A percentile compares a stretch with the other conserved stretches of the same genome.
Evolutionary conservation across 1,284 basidiomycete species (phyloP).

Genomic region (Naganishia liquefaciens): DNA sequence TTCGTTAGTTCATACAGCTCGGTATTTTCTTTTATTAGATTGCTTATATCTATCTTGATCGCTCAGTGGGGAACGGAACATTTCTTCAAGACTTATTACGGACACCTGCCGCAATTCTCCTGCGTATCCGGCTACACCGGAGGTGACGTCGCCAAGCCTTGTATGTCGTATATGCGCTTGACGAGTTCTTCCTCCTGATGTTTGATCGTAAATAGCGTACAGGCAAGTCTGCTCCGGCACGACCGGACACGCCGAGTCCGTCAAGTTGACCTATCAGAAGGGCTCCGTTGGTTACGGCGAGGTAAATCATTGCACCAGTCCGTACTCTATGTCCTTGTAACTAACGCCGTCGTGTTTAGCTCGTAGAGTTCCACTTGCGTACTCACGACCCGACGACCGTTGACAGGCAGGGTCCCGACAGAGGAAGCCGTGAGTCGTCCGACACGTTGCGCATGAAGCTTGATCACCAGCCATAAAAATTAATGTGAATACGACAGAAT

Average conservation of each 20-base stretch:
- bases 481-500: slow-evolving; percentile 61
- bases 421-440: slow-evolving; percentile 68
- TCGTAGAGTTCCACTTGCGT: slow-evolving; percentile 83
- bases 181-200: too few relatives aligned
- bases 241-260: slow-evolving; percentile 88
- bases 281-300: slow-evolving; percentile 73
- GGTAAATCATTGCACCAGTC: too few relatives aligned
- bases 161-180: slow-evolving; percentile 21
- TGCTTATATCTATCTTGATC: not conserved
- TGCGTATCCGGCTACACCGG: slow-evolving; percentile 81
- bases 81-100: slow-evolving; percentile 79
- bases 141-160: slow-evolving; percentile 57
- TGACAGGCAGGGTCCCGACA: slow-evolving; percentile 74
- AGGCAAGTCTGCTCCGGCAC: slow-evolving; percentile 73
- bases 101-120: slow-evolving; percentile 59
- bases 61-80: slow-evolving; percentile 76
- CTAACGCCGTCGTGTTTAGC: slow-evolving; percentile 25
- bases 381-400: slow-evolving; percentile 90
- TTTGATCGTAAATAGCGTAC: slow-evolving; percentile 57
- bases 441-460: not conserved
- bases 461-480: slow-evolving; percentile 14
- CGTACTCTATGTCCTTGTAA: slow-evolving; percentile 59
- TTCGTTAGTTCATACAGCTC: slow-evolving; percentile 45
- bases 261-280: slow-evolving; percentile 83
- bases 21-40: not conserved